Conservation (phyloP, 768 basidiomycete species). For the Rhodotorula toruloides region DNA sequence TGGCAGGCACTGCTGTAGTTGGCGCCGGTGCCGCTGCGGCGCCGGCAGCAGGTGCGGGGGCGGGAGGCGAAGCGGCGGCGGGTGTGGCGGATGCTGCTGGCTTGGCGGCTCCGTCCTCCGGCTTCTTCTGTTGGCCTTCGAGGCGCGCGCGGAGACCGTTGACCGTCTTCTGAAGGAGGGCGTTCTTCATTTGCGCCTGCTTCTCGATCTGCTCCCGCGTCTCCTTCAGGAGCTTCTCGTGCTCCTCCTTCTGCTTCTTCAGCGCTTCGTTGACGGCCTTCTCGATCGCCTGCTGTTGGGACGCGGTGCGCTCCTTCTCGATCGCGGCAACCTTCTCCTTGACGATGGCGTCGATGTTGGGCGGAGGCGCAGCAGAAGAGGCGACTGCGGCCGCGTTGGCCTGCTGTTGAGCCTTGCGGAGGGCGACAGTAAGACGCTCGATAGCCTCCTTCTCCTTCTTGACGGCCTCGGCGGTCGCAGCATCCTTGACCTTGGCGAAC, state of each 20-base stretch:
- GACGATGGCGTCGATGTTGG: slow-evolving; percentile 48
- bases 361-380: slow-evolving; percentile 11
- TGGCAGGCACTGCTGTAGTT: slow-evolving; percentile 43
- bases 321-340: slow-evolving; percentile 60
- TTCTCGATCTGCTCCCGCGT: slow-evolving; percentile 36
- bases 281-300: slow-evolving; percentile 43
- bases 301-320: slow-evolving; percentile 33
- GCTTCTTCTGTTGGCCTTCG: slow-evolving; percentile 27
- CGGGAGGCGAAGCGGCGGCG: neutral
- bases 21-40: neutral
- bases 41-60: neutral
- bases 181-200: slow-evolving; percentile 31
- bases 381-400: slow-evolving; percentile 18
- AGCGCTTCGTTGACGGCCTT: slow-evolving; percentile 36
- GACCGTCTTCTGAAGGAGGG: slow-evolving; percentile 29
- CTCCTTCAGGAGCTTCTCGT: slow-evolving; percentile 26
- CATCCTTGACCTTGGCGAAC: slow-evolving; percentile 43
- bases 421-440: slow-evolving; percentile 26
- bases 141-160: slow-evolving; percentile 35
- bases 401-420: slow-evolving; percentile 30
- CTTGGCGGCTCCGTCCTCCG: neutral
- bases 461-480: slow-evolving; percentile 48
- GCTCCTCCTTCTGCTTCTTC: slow-evolving; percentile 23
- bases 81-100: neutral
- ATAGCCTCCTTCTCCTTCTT: slow-evolving; percentile 48